Conservation (phyloP, 169 alveolate genomes). For the Babesia divergens region DNA sequence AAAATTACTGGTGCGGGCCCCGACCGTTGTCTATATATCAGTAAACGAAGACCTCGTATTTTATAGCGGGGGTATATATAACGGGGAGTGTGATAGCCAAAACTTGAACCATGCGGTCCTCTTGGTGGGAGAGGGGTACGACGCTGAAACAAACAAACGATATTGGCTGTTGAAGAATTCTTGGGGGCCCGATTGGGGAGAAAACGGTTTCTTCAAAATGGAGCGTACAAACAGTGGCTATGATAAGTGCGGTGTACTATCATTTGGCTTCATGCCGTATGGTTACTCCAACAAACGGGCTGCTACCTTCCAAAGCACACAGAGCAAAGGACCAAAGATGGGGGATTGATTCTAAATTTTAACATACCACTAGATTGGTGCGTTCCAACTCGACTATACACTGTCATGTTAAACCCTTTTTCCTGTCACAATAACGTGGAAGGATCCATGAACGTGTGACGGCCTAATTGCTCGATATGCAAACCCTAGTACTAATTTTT, state of each 20-base stretch:
- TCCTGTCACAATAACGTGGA: too few species aligned
- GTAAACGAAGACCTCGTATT: slow-evolving; percentile 79
- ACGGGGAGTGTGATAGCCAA: slow-evolving; percentile 64
- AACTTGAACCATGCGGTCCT: slow-evolving; percentile 80
- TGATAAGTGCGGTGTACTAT: slow-evolving; percentile 55
- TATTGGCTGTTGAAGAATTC: slow-evolving; percentile 83
- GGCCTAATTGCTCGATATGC: too few species aligned
- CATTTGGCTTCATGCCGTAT: slow-evolving; percentile 35
- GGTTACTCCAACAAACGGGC: not conserved
- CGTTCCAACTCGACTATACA: too few species aligned
- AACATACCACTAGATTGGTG: too few species aligned
- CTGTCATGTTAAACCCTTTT: too few species aligned
- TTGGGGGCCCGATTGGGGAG: slow-evolving; percentile 86
- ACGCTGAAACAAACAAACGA: slow-evolving; percentile 30
- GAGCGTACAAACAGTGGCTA: slow-evolving; percentile 40
- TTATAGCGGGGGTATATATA: slow-evolving; percentile 79
- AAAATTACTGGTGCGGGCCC: slow-evolving; percentile 59
- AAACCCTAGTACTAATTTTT: too few species aligned
- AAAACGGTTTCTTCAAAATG: slow-evolving; percentile 76
- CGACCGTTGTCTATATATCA: slow-evolving; percentile 87
- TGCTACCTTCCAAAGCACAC: too few species aligned
- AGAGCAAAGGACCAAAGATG: too few species aligned
- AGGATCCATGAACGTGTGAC: too few species aligned
- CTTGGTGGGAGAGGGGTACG: slow-evolving; percentile 81
- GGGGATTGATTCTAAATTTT: too few species aligned